Base-by-base conservation (phyloP, 1,139 yeast species). In the Suhomyces bokatorum region DNA sequence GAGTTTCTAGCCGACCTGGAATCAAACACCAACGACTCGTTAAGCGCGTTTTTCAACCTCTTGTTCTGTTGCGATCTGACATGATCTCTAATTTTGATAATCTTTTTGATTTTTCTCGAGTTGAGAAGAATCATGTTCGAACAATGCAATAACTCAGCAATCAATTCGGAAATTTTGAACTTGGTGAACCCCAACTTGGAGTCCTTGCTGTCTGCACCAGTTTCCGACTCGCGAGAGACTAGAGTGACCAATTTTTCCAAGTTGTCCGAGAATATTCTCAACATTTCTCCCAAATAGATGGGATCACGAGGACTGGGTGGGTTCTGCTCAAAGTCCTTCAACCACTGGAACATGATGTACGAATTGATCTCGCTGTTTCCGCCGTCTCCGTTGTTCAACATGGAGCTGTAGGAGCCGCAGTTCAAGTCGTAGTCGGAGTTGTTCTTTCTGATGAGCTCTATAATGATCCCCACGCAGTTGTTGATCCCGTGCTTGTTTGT, bases 291-390 rank as follows among this genome's bases (percentile, higher is more conserved):
- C 43, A 75, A 58, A 47, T 67, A 73, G 3, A 75, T 66, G 1
- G 78, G 78, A 49, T 75, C 78, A 40, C 78, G 56, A 4, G 70
- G 64, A 3, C 77, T 73, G 0, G 80, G 79, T 1, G 77, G 77
- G 44, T 75, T 74, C 47, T 71, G 76, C 33, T 74, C 78, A 52
- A 74, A 72, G 51, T 74, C 78, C 47, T 68, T 71, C 15, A 74
- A 60, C 78, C 77, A 74, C 44, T 72, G 75, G 47, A 65, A 71
- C 78, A 74, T 72, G 5, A 71, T 72, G 43, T 60, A 66, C 2
- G 75, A 63, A 51, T 69, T 74, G 16, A 73, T 62, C 52, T 74
- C 78, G 6, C 72, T 67, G 1, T 69, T 58, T 15, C 66, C 67
- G 16, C 63, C 66, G n/a, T 62, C 67, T 14, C 60, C 62, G 35